phyloP scores from a whole-genome alignment of 2,329 filamentous ascomycete genomes.

The Volutella citrinella region DNA sequence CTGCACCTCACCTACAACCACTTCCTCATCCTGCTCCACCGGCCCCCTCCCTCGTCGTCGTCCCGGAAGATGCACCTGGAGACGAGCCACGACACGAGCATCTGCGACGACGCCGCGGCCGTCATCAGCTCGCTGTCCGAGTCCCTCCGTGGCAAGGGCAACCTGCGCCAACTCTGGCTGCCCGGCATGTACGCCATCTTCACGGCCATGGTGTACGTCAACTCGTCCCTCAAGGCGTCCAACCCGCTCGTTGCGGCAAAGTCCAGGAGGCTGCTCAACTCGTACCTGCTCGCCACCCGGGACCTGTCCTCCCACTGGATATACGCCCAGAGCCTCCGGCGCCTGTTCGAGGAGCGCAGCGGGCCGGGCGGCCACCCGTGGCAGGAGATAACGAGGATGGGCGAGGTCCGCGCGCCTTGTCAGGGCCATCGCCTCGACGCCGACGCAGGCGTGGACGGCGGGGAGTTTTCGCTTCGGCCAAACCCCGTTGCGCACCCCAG shows the following conservation, averaged over 20 bases:
- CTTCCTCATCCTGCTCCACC: conserved; percentile 33
- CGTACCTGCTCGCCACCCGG: conserved; percentile 25
- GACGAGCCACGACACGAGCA: conserved; percentile 23
- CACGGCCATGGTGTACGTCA: conserved; percentile 29
- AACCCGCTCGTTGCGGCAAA: conserved; percentile 31
- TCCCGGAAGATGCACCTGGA: conserved; percentile 8
- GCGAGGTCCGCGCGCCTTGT: conserved; percentile 4
- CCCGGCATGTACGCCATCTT: conserved; percentile 27
- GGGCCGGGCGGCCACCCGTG: conserved; percentile 14
- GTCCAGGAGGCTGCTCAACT: conserved; percentile 26
- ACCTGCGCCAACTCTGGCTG: conserved; percentile 26
- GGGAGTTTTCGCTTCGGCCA: conserved; percentile 19
- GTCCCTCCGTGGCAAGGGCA: conserved; percentile 19
- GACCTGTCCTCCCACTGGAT: conserved; percentile 29
- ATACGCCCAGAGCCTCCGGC: conserved; percentile 29
- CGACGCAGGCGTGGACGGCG: background rate
- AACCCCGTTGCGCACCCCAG: conserved; percentile 7
- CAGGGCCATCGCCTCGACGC: conserved; percentile 4
- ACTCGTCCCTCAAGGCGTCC: conserved; percentile 22
- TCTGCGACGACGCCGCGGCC: conserved; percentile 28
- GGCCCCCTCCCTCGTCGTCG: conserved; percentile 22
- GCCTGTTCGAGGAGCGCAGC: conserved; percentile 25
- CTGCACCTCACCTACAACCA: conserved; percentile 35
- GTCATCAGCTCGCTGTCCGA: conserved; percentile 29
- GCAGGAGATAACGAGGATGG: conserved; percentile 1